Evolutionary conservation across 2,329 filamentous ascomycete genomes (phyloP), one percentile per base, ranked within the genome.

Genomic region (Ilyonectria sp.): DNA sequence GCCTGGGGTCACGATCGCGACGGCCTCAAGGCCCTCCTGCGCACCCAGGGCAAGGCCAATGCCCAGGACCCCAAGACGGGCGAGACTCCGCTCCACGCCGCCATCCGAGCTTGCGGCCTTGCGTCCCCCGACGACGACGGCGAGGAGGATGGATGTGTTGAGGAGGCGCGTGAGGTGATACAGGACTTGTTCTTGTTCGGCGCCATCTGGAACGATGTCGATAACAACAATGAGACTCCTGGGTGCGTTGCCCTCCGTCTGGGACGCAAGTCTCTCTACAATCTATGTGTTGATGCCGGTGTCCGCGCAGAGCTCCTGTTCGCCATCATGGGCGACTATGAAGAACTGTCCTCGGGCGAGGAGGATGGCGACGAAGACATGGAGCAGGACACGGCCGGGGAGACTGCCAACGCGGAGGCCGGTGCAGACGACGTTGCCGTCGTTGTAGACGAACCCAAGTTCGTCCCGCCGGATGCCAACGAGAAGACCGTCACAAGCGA

Each of bases 181-280:
- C 88, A 89, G 72, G 89, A 96, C 76, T 86, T 98, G 8, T 90
- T 98, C 67, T 88, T 95, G 76, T 92, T 93, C 73, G 96, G 96
- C 35, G 96, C 94, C 11, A 98, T 98, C 74, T 99, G 96, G 96
- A 99, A 99, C 82, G 95, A 98, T 79, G 85, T 98, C 63, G 94
- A 98, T 80, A 83, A 86, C 72, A 92, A 93, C 74, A 89, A 94
- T 75, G 95, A 98, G 85, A 98, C 96, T 3, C 94, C 96, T 0
- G 96, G 94, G 8, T 98, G 95, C 79, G 84, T 98, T 49, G 96
- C 96, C 9, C 85, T 86, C 65, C 84, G 90, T 29, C 79, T 98
- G 26, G 92, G 92, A 0, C 84, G 93, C 74, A 86, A 82, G 60
- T 87, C 89, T 56, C 82, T 98, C 40, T 98, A 99, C 78, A 89